These are phyloP conservation scores for Paracorniculantispora psalliotae DNA, from an alignment of 2,329 filamentous ascomycete species.

Conservation along the genomic window DNA sequence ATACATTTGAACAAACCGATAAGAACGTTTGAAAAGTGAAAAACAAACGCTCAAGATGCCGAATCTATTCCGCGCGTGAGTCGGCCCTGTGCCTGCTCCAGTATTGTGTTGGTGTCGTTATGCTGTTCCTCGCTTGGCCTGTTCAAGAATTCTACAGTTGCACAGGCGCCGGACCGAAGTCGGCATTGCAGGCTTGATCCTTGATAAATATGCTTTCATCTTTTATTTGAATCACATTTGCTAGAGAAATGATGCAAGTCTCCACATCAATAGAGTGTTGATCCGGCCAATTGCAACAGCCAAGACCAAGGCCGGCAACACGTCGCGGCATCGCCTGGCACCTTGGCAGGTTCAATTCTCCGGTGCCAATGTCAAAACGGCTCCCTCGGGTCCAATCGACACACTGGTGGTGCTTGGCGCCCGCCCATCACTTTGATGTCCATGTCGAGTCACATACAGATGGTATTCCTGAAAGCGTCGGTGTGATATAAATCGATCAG, in stretches of 20 bases:
- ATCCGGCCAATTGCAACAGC: background rate
- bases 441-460: no score
- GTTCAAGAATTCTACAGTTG: no score
- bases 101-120: background rate
- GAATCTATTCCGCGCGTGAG: background rate
- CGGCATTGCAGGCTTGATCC: background rate
- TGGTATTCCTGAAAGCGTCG: no score
- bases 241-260: background rate
- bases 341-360: background rate
- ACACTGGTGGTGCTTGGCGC: background rate
- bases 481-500: no score
- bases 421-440: background rate
- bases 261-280: background rate
- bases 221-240: background rate
- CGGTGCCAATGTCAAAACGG: background rate
- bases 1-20: background rate
- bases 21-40: background rate
- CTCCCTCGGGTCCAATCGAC: background rate
- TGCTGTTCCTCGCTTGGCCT: no score
- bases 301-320: background rate
- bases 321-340: slow-evolving; percentile 5
- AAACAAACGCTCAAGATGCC: background rate
- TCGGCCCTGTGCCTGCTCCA: background rate
- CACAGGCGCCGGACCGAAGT: no score
- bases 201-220: background rate